These are phyloP conservation scores for Ophiostoma himal-ulmi DNA, from an alignment of 2,329 filamentous ascomycete genomes.

Conservation along the genomic window DNA sequence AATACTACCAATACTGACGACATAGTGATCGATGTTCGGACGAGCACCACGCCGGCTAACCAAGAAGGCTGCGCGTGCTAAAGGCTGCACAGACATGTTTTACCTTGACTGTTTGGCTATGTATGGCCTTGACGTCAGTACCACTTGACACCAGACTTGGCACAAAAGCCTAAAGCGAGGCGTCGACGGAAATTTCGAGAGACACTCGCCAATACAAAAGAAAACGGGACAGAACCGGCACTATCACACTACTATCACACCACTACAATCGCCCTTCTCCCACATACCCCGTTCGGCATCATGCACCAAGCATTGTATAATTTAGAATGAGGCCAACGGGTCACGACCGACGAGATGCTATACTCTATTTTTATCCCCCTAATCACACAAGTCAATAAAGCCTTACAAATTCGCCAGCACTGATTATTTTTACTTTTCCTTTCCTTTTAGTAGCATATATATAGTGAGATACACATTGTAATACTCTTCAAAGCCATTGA, in stretches of 20 bases:
- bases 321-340: slow-evolving; percentile 10
- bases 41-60: slow-evolving; percentile 61
- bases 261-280: not conserved
- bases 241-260: not conserved
- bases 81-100: slow-evolving; percentile 17
- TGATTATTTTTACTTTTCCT: no score
- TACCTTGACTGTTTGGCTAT: not conserved
- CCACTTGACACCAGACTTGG: not conserved
- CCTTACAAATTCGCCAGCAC: not conserved
- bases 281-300: not conserved
- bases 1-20: not conserved
- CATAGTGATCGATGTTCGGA: slow-evolving; percentile 88
- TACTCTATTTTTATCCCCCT: not conserved
- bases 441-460: slow-evolving; percentile 15
- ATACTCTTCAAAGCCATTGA: not conserved
- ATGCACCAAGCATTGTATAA: slow-evolving; percentile 24
- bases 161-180: not conserved
- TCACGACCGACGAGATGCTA: slow-evolving; percentile 4
- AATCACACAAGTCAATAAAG: not conserved
- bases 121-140: not conserved
- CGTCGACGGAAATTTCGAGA: not conserved
- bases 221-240: not conserved
- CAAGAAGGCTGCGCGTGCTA: slow-evolving; percentile 71
- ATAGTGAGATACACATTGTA: slow-evolving; percentile 16
- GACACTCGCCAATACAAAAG: not conserved